Percentiles rank a stretch among this genome's conserved stretches.
phyloP scores from a whole-genome alignment of 2,329 filamentous ascomycete species.

The Fusarium haematococcum region DNA sequence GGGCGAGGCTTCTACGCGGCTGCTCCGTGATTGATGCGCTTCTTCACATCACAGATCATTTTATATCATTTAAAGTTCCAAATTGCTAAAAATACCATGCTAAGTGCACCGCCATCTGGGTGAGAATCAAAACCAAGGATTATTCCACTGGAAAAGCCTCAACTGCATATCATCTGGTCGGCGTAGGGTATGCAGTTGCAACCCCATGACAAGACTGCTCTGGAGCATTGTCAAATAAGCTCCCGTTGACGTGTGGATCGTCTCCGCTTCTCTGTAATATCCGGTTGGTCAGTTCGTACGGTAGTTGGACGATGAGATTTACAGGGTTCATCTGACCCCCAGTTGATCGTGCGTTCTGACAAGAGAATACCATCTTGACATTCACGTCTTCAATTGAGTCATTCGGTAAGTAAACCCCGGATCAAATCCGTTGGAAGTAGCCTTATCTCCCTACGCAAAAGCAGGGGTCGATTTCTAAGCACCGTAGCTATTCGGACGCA shows the following conservation, averaged over 20 bases:
- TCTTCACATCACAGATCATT: background rate
- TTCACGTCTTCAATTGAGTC: background rate
- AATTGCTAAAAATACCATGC: too few relatives aligned
- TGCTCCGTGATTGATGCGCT: background rate
- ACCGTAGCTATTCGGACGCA: background rate
- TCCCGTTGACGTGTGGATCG: background rate
- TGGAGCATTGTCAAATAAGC: background rate
- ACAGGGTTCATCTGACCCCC: background rate
- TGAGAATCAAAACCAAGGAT: background rate
- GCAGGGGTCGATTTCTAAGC: background rate
- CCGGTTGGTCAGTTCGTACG: background rate
- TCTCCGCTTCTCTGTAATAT: background rate
- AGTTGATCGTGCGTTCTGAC: background rate
- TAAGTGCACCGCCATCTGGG: background rate
- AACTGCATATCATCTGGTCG: background rate
- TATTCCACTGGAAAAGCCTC: background rate
- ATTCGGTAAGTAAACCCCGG: background rate
- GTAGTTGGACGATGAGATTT: background rate
- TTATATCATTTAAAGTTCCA: background rate
- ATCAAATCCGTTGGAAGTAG: background rate
- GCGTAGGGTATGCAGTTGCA: background rate
- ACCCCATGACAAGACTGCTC: background rate
- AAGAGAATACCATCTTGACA: background rate
- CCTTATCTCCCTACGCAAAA: background rate
- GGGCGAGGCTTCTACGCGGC: too few relatives aligned